Conservation (phyloP, 805 yeast genomes). For the Saturnispora kantuleensis region DNA sequence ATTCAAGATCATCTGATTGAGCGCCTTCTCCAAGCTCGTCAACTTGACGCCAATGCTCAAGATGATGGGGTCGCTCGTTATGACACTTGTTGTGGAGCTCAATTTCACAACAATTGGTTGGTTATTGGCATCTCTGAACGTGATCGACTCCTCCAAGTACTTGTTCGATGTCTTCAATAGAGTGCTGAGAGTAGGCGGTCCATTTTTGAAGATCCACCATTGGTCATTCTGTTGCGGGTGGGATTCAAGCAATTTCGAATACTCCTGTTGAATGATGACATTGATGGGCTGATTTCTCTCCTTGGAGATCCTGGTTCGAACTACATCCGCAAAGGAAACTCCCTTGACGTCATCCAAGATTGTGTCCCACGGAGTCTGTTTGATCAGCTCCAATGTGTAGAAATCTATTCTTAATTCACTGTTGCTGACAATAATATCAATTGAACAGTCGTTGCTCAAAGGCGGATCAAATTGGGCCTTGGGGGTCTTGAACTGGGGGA, state of each 20-base stretch:
- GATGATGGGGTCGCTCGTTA: constrained; percentile 59
- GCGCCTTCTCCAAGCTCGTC: constrained; percentile 46
- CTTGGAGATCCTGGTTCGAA: constrained; percentile 44
- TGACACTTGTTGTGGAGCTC: constrained; percentile 45
- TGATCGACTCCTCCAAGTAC: constrained; percentile 52
- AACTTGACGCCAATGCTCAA: constrained; percentile 54
- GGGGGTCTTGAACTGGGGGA: constrained; percentile 43
- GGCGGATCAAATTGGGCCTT: constrained; percentile 34
- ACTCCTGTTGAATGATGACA: constrained; percentile 31
- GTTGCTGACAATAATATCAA: constrained; percentile 51
- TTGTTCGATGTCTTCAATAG: constrained; percentile 34
- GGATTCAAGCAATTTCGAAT: constrained; percentile 27
- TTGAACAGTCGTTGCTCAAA: constrained; percentile 36
- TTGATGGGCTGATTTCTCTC: constrained; percentile 32
- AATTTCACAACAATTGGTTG: constrained; percentile 46
- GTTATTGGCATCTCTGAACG: constrained; percentile 36
- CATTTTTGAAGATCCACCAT: no score
- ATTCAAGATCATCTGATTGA: constrained; percentile 12
- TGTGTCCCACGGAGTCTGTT: constrained; percentile 54
- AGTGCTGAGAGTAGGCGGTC: constrained; percentile 18
- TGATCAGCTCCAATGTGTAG: constrained; percentile 38
- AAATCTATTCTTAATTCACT: constrained; percentile 56
- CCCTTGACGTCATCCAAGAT: constrained; percentile 36
- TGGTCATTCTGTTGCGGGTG: constrained; percentile 14
- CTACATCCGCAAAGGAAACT: constrained; percentile 44